phyloP scores from a whole-genome alignment of 345 rosid genomes.

The Adansonia digitata region DNA sequence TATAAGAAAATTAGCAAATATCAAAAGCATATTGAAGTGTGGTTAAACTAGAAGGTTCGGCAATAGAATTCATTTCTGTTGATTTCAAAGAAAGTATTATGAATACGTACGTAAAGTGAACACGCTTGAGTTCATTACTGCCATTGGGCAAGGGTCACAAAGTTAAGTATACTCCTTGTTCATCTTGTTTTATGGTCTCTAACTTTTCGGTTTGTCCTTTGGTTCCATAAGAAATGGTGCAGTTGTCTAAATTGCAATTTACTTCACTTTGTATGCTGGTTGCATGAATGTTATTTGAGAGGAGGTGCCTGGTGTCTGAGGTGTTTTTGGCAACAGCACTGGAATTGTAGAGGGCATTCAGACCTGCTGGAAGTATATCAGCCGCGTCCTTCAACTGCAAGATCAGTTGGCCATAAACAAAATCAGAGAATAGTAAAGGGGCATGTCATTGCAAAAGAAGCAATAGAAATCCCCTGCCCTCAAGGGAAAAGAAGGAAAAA shows the following conservation, averaged over 20 bases:
- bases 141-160: constrained; percentile 55
- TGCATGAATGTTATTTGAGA: constrained; percentile 26
- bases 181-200: constrained; percentile 63
- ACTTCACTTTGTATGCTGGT: constrained; percentile 34
- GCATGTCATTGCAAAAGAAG: neutral
- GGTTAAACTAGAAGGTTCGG: neutral
- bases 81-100: neutral
- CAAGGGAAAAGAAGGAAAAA: neutral
- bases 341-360: constrained; percentile 25
- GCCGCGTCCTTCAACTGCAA: constrained; percentile 68
- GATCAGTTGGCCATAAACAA: constrained; percentile 14
- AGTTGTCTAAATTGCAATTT: constrained; percentile 21
- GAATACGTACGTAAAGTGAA: constrained; percentile 68
- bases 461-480: neutral
- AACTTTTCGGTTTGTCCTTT: constrained; percentile 44
- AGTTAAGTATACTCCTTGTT: constrained; percentile 78
- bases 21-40: neutral
- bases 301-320: constrained; percentile 13
- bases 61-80: neutral
- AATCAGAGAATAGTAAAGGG: constrained; percentile 1
- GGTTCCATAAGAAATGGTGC: constrained; percentile 34
- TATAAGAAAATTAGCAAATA: neutral
- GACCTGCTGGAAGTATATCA: constrained; percentile 40
- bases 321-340: constrained; percentile 23
- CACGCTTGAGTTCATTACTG: constrained; percentile 70